Base-by-base conservation (phyloP, 2,329 filamentous ascomycete genomes). In the Sporothrix pallida region DNA sequence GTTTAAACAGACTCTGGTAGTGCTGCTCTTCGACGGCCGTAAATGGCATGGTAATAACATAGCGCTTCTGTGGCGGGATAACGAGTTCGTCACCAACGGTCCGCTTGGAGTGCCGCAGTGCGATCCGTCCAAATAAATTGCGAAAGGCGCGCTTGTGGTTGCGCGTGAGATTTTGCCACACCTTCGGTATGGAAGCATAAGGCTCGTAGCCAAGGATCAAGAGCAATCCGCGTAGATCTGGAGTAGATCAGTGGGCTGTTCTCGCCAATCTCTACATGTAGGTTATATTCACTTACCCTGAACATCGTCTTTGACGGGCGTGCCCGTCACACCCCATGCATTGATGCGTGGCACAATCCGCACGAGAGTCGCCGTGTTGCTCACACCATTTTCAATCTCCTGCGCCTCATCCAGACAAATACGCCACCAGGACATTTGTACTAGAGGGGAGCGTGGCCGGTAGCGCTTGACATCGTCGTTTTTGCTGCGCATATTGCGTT, bases 291-390 rank as follows among this genome's bases (percentile, higher is more conserved):
- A 26, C 23, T 67, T 72, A 78, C 79, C 79, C 74, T 79, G 74
- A 3, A 80, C 75, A 37, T 78, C 88, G 76, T 94, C 93, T 76
- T 93, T 92, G 52, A 98, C 87, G 0, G 96, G 96, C 0, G 96
- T 99, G 58, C 94, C 96, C 0, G 94, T 95, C 56, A 99, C 90
- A 15, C 92, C 94, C 96, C 96, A 98, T 1, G 94, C 91, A 82
- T 97, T 95, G 76, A 93, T 83, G 42, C 96, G 88, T 62, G 95
- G 94, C 75, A 99, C 91, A 37, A 92, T 84, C 56, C 90, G 89
- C 50, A 94, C 94, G 15, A 98, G 90, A 65, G 87, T 89, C 0
- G 96, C 95, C 42, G 95, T 93, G 77, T 93, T 91, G 78, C 90
- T 95, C 3, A 97, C 90, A 48, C 94, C 94, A 76, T 89, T 95